Evolutionary conservation across 1,284 basidiomycete species (phyloP), one percentile per base, ranked within the genome.

Genomic region (Exsudoporus floridanus): DNA sequence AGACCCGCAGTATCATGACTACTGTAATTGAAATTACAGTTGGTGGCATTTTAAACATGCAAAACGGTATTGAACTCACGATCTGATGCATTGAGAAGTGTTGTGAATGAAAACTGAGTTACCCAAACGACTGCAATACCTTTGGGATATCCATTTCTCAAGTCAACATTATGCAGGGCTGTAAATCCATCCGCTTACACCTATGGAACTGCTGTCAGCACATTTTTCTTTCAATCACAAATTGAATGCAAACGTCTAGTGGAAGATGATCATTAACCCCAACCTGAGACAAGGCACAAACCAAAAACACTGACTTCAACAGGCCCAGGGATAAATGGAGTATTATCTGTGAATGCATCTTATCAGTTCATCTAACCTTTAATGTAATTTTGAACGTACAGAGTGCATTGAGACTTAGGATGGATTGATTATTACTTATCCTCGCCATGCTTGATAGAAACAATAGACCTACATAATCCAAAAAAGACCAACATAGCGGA

Each of bases 401-500:
- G 12, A 46, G 16, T 7, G 10, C 39, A 21, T 5, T 6, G 1
- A 23, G 2, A 25, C 46, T 46, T n/a, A 12, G 7, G 2, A 12
- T 1, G 2, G 30, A 10, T 13, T 16, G 2, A n/a, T 7, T 4
- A 4, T 44, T 16, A 40, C 6, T 4, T 21, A 5, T 38, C 5
- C 10, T 21, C 23, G 3, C 6, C 1, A 16, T 18, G n/a, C 13
- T n/a, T 12, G 1, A 7, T 7, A 12, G 16, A 18, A 7, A 28
- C 1, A 19, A 13, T 37, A 13, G 16, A 50, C 59, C 2, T 45
- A 60, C 58, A 61, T 46, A 12, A 9, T 27, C n/a, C 28, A 48
- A 31, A 5, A 49, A 37, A 59, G 30, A 7, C 52, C 52, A 25
- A 46, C 7, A 46, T 58, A 58, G 9, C 50, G 59, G 5, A 59